These are phyloP conservation scores for Saururus chinensis DNA, from an alignment of 164 flowering plant genomes.

Conservation along the genomic window DNA sequence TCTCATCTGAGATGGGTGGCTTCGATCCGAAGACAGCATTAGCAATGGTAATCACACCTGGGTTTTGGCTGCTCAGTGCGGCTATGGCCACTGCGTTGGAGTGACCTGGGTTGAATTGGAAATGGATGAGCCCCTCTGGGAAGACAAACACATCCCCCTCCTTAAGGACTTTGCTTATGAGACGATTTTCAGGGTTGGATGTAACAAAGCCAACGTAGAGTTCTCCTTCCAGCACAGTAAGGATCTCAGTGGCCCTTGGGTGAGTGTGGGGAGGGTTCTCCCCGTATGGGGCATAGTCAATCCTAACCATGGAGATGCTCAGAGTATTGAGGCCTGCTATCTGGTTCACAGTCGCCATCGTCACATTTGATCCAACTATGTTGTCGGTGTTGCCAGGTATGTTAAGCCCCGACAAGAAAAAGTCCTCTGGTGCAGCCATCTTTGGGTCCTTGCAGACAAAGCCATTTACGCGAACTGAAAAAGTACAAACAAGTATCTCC, in stretches of 20 bases:
- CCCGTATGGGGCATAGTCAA: slow-evolving; percentile 1
- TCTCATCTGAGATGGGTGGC: not conserved
- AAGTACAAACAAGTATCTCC: not conserved
- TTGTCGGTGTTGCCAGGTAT: slow-evolving; percentile 2
- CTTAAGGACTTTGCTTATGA: not conserved
- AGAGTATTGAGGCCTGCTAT: slow-evolving; percentile 8
- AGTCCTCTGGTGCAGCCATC: not conserved
- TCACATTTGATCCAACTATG: slow-evolving; percentile 2
- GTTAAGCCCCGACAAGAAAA: slow-evolving; percentile 3
- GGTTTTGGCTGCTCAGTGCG: slow-evolving; percentile 5
- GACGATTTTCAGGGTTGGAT: slow-evolving; percentile 5
- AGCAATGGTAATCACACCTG: slow-evolving; percentile 1
- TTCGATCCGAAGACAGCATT: slow-evolving; percentile 3
- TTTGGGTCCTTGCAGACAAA: slow-evolving; percentile 1
- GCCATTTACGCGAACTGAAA: not conserved
- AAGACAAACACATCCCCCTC: slow-evolving; percentile 6
- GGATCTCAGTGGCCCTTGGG: slow-evolving; percentile 5
- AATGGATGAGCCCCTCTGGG: slow-evolving; percentile 8
- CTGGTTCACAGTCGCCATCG: slow-evolving; percentile 1
- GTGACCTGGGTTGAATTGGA: not conserved
- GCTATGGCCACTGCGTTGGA: not conserved
- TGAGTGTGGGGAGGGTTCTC: slow-evolving; percentile 5
- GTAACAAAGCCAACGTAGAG: slow-evolving; percentile 3
- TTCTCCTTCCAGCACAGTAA: slow-evolving; percentile 2
- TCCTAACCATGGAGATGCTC: slow-evolving; percentile 4